Percentiles rank a stretch among this genome's conserved stretches.
Conservation (phyloP, 176 grass and related monocot genomes). For the Oryza glaberrima region DNA sequence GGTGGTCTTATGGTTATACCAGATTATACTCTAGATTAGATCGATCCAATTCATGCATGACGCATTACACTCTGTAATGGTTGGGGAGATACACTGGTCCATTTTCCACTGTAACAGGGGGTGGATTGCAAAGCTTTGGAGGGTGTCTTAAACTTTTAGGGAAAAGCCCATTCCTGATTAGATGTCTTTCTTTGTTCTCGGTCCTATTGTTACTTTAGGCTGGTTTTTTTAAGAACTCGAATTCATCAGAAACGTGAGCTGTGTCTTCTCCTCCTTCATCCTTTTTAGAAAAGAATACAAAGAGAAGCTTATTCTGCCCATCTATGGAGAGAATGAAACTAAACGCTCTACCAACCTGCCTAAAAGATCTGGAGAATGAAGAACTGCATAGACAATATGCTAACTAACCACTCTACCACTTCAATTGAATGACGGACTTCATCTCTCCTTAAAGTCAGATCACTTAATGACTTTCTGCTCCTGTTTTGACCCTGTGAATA, state of each 20-base stretch:
- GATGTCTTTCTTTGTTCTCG: too few species aligned
- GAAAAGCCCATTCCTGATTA: too few species aligned
- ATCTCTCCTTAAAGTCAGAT: background rate
- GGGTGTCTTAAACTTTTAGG: too few species aligned
- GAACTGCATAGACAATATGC: background rate
- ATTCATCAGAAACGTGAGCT: too few species aligned
- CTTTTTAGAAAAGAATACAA: background rate
- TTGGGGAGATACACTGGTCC: background rate
- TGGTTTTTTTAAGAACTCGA: too few species aligned
- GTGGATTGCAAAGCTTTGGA: background rate
- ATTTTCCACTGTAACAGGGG: background rate
- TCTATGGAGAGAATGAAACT: conserved; percentile 4
- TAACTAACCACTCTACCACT: too few species aligned
- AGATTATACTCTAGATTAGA: background rate
- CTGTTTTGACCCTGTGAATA: background rate
- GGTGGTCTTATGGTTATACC: background rate
- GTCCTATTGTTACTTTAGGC: too few species aligned
- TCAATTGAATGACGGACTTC: too few species aligned
- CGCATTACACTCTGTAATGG: background rate
- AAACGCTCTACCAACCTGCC: background rate
- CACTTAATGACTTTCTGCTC: background rate
- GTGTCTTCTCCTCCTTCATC: too few species aligned
- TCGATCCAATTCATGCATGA: background rate
- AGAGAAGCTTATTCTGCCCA: background rate
- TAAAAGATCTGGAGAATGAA: background rate